phyloP scores from a whole-genome alignment of 805 yeast species.

The Starmerella potacharoeniae region DNA sequence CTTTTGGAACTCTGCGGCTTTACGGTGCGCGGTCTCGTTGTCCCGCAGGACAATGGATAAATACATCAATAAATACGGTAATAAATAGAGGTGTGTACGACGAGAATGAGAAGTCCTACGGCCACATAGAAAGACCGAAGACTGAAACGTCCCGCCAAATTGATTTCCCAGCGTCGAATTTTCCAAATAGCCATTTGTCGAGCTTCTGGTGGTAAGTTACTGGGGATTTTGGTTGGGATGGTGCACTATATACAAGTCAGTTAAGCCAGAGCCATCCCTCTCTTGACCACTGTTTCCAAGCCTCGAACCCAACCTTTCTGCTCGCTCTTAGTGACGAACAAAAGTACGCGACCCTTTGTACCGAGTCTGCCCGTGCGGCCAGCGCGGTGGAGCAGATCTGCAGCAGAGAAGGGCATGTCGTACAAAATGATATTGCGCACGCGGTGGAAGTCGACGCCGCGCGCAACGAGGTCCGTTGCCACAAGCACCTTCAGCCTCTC shows the following conservation, averaged over 20 bases:
- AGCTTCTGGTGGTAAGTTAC: slow-evolving; percentile 12
- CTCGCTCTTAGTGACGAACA: slow-evolving; percentile 57
- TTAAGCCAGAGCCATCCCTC: slow-evolving; percentile 26
- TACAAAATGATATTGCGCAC: slow-evolving; percentile 71
- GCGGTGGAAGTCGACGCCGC: slow-evolving; percentile 80
- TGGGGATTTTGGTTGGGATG: neutral
- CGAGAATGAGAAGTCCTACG: slow-evolving; percentile 7
- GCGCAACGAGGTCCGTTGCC: slow-evolving; percentile 77
- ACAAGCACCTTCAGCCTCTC: slow-evolving; percentile 42
- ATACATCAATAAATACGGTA: neutral
- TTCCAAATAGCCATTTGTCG: slow-evolving; percentile 14
- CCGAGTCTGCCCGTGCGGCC: slow-evolving; percentile 94
- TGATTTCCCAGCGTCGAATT: slow-evolving; percentile 15
- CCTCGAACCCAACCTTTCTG: slow-evolving; percentile 76
- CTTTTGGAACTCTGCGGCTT: neutral
- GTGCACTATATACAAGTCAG: neutral
- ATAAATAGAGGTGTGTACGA: slow-evolving; percentile 6
- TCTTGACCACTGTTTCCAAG: slow-evolving; percentile 55
- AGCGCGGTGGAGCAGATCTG: slow-evolving; percentile 79
- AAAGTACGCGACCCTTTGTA: slow-evolving; percentile 74
- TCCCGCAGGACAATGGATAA: neutral
- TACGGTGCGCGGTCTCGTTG: neutral
- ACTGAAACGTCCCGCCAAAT: slow-evolving; percentile 15
- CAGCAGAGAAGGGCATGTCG: slow-evolving; percentile 76
- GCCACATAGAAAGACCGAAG: slow-evolving; percentile 1